phyloP scores from a whole-genome alignment of 1,284 basidiomycete species.

The Pholiota adiposa region DNA sequence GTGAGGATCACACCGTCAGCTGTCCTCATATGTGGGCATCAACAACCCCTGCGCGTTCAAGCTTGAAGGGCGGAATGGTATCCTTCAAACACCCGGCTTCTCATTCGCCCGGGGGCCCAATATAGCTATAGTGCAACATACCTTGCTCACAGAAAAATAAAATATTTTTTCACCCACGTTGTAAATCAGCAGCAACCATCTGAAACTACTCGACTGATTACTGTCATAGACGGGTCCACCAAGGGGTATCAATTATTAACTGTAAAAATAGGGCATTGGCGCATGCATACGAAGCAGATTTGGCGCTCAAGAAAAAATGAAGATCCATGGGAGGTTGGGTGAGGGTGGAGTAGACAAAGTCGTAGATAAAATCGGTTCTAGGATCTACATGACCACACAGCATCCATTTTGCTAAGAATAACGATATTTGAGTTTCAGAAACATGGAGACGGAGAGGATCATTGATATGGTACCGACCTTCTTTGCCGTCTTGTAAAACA shows the following conservation, averaged over 20 bases:
- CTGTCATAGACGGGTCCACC: slow-evolving; percentile 15
- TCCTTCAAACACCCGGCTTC: background rate
- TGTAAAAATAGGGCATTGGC: slow-evolving; percentile 20
- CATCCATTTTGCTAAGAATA: slow-evolving; percentile 56
- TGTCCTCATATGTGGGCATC: background rate
- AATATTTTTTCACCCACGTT: background rate
- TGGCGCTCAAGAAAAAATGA: background rate
- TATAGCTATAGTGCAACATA: no score
- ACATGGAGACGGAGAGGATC: slow-evolving; percentile 23
- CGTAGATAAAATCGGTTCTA: background rate
- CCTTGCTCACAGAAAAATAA: no score
- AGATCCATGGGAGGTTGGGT: no score
- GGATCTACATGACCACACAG: slow-evolving; percentile 55
- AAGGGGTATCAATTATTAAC: slow-evolving; percentile 23
- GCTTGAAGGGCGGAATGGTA: slow-evolving; percentile 1
- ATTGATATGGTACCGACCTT: no score
- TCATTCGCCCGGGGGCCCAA: background rate
- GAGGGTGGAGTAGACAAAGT: background rate
- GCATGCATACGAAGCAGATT: slow-evolving; percentile 6
- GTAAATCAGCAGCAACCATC: background rate
- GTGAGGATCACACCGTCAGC: background rate
- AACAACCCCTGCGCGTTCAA: background rate
- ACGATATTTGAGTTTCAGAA: background rate
- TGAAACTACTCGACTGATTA: background rate
- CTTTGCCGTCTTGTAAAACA: slow-evolving; percentile 94